A percentile compares a stretch with the other conserved stretches of the same genome.
Conservation (phyloP, 2,329 filamentous ascomycete species). For the Myriangium duriaei region DNA sequence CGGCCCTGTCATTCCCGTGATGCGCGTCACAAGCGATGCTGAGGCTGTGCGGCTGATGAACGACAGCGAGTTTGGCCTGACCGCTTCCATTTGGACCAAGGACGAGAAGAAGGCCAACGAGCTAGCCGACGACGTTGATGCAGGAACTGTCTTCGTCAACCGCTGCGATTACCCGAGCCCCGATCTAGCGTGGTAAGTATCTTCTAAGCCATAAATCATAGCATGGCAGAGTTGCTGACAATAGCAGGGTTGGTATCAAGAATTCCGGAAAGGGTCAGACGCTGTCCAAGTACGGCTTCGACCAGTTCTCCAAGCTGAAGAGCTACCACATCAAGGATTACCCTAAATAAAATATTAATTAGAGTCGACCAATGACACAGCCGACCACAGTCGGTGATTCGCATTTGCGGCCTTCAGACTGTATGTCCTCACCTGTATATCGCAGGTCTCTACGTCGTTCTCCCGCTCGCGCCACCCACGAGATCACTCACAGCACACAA, state of each 20-base stretch:
- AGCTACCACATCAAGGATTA: conserved; percentile 86
- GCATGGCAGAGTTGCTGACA: conserved; percentile 50
- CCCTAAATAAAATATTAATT: conserved; percentile 42
- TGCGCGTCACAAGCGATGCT: conserved; percentile 68
- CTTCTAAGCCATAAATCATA: not conserved
- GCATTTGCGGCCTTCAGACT: no score
- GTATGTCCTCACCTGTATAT: no score
- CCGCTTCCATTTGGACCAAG: conserved; percentile 95
- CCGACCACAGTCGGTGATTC: no score
- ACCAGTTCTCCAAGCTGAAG: conserved; percentile 93
- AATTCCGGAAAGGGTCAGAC: conserved; percentile 89
- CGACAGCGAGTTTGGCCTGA: conserved; percentile 85
- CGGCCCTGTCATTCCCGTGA: conserved; percentile 79
- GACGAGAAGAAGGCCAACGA: conserved; percentile 63
- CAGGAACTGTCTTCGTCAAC: conserved; percentile 93
- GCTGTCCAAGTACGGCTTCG: conserved; percentile 79
- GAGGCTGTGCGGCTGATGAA: conserved; percentile 85
- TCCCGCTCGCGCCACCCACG: no score
- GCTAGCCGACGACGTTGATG: conserved; percentile 70
- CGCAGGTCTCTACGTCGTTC: no score
- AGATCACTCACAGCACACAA: no score
- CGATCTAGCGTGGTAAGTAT: conserved; percentile 30
- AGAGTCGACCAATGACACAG: no score
- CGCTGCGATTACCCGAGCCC: conserved; percentile 84
- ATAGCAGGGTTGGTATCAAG: conserved; percentile 71